Conservation (phyloP, 192 early-diverging fungal species). For the Coemansia sp. region DNA sequence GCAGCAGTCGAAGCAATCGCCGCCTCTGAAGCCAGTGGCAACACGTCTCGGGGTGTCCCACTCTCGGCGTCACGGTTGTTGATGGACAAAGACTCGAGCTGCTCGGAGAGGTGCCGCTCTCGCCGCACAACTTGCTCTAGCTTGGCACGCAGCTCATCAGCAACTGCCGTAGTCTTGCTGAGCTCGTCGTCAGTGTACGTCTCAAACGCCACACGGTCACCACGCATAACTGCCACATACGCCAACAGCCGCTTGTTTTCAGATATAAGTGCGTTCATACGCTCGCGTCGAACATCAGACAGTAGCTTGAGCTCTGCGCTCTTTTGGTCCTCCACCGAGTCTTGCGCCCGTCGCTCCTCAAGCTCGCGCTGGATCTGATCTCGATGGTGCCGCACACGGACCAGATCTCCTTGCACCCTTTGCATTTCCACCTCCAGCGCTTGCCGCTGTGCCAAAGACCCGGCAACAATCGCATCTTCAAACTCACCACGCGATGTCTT, state of each 20-base stretch:
- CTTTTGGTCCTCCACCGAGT: slow-evolving; percentile 44
- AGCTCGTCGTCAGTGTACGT: slow-evolving; percentile 54
- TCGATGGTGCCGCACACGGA: slow-evolving; percentile 55
- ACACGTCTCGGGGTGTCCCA: slow-evolving; percentile 18
- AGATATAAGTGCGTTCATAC: slow-evolving; percentile 57
- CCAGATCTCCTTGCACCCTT: slow-evolving; percentile 55
- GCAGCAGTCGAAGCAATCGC: slow-evolving; percentile 15
- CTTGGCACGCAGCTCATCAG: slow-evolving; percentile 52
- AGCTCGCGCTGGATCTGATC: slow-evolving; percentile 54
- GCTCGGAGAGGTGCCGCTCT: slow-evolving; percentile 47
- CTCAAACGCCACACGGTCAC: slow-evolving; percentile 54
- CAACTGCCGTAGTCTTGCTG: slow-evolving; percentile 45
- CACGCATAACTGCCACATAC: slow-evolving; percentile 49
- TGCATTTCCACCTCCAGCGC: slow-evolving; percentile 55
- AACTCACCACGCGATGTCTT: slow-evolving; percentile 35
- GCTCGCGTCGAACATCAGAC: slow-evolving; percentile 54
- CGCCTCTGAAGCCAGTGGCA: slow-evolving; percentile 14
- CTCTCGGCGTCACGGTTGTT: slow-evolving; percentile 19
- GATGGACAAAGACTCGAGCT: slow-evolving; percentile 41
- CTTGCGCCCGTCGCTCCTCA: slow-evolving; percentile 46
- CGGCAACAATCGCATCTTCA: slow-evolving; percentile 37
- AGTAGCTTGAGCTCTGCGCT: slow-evolving; percentile 52
- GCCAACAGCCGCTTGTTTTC: slow-evolving; percentile 59
- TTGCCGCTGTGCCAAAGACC: slow-evolving; percentile 40
- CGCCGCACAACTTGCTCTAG: slow-evolving; percentile 52